A percentile compares a stretch with the other conserved stretches of the same genome.
Evolutionary conservation across 805 yeast species (phyloP).

Genomic region (Candida lessepsii): DNA sequence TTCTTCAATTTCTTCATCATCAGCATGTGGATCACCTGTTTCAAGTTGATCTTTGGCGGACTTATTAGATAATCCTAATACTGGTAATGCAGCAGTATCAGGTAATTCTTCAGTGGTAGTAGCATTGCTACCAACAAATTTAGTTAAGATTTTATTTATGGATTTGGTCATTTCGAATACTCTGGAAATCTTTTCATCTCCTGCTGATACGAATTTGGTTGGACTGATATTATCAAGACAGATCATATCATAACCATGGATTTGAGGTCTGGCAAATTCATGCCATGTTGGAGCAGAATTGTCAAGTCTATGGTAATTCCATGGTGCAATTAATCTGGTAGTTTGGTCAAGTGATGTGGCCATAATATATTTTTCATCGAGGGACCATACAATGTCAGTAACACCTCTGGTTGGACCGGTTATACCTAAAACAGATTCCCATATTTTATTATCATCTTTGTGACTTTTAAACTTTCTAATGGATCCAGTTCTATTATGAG

Average conservation of each 20-base stretch:
- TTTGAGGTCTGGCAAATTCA: slow-evolving; percentile 95
- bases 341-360: slow-evolving; percentile 92
- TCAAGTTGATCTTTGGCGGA: slow-evolving; percentile 57
- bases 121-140: slow-evolving; percentile 47
- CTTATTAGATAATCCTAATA: slow-evolving; percentile 88
- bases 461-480: slow-evolving; percentile 71
- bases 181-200: slow-evolving; percentile 90
- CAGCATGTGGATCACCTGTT: slow-evolving; percentile 41
- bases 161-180: slow-evolving; percentile 86
- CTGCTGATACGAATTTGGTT: slow-evolving; percentile 81
- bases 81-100: slow-evolving; percentile 87
- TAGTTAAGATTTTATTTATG: slow-evolving; percentile 60
- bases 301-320: slow-evolving; percentile 36
- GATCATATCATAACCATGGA: slow-evolving; percentile 96
- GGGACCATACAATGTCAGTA: slow-evolving; percentile 79
- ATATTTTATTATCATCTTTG: slow-evolving; percentile 28
- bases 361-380: slow-evolving; percentile 61
- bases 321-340: slow-evolving; percentile 74
- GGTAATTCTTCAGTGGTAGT: slow-evolving; percentile 48
- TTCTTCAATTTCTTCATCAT: slow-evolving; percentile 32
- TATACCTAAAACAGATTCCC: slow-evolving; percentile 54
- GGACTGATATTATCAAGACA: slow-evolving; percentile 62
- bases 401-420: slow-evolving; percentile 76
- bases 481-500: slow-evolving; percentile 91
- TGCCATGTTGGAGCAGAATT: slow-evolving; percentile 55